Conservation (phyloP, 1,139 yeast species). For the Debaryomyces fabryi region DNA sequence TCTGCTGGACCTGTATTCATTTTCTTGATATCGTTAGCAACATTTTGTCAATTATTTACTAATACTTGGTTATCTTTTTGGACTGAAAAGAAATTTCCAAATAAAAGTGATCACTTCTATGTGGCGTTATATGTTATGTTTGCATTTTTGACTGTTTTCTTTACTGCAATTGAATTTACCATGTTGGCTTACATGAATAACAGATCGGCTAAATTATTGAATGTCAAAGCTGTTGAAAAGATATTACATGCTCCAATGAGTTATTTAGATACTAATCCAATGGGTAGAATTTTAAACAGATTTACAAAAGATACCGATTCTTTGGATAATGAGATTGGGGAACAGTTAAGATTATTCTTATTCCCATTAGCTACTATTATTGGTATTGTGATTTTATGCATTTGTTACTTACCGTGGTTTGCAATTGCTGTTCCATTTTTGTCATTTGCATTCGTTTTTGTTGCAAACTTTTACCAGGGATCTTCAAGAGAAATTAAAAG, state of each 20-base stretch:
- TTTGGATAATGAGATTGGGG: conserved; percentile 50
- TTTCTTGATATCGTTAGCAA: conserved; percentile 42
- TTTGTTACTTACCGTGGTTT: conserved; percentile 49
- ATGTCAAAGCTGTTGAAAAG: conserved; percentile 38
- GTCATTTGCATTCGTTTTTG: conserved; percentile 30
- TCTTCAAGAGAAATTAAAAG: conserved; percentile 49
- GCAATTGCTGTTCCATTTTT: conserved; percentile 49
- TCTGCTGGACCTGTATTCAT: conserved; percentile 36
- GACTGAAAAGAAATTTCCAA: conserved; percentile 31
- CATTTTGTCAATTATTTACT: conserved; percentile 40
- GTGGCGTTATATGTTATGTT: conserved; percentile 37
- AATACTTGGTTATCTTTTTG: conserved; percentile 47
- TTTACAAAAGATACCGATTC: conserved; percentile 55
- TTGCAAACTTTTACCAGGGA: conserved; percentile 46
- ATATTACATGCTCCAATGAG: conserved; percentile 50
- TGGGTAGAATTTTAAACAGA: conserved; percentile 55
- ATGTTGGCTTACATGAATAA: conserved; percentile 58
- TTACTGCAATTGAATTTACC: conserved; percentile 54
- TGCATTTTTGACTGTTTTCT: conserved; percentile 46
- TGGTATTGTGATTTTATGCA: conserved; percentile 47
- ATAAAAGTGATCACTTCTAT: conserved; percentile 29
- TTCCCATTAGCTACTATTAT: conserved; percentile 44
- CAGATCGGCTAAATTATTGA: conserved; percentile 39
- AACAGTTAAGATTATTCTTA: conserved; percentile 44
- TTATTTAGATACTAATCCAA: conserved; percentile 48